These are phyloP conservation scores for Coniochaeta prunicola DNA, from an alignment of 2,329 filamentous ascomycete genomes.

Conservation along the genomic window DNA sequence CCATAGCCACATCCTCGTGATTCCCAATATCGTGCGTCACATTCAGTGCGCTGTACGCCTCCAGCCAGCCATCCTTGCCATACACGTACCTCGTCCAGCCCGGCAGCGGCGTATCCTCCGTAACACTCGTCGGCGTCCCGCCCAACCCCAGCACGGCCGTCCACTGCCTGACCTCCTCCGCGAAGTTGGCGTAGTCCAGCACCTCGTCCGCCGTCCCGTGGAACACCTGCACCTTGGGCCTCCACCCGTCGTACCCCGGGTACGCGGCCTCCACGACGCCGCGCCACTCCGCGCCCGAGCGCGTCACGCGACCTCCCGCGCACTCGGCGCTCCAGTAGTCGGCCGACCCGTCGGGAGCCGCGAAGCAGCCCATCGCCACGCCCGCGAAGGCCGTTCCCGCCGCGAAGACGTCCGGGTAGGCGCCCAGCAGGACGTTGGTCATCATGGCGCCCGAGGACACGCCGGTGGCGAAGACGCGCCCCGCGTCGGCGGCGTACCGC, in stretches of 20 bases:
- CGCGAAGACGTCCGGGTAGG: slow-evolving; percentile 42
- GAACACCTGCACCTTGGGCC: slow-evolving; percentile 46
- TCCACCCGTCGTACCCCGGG: slow-evolving; percentile 35
- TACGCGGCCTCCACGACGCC: slow-evolving; percentile 29
- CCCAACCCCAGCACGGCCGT: slow-evolving; percentile 15
- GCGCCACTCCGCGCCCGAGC: slow-evolving; percentile 21
- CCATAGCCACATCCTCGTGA: slow-evolving; percentile 26
- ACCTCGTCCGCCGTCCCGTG: slow-evolving; percentile 42
- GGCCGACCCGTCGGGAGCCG: slow-evolving; percentile 9
- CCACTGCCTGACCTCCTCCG: slow-evolving; percentile 28
- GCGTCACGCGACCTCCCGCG: slow-evolving; percentile 32
- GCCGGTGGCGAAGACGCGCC: slow-evolving; percentile 36
- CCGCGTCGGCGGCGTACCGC: slow-evolving; percentile 34
- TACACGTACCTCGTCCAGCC: slow-evolving; percentile 31
- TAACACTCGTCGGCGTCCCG: slow-evolving; percentile 17
- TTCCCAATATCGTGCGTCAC: slow-evolving; percentile 31
- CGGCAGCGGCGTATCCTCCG: slow-evolving; percentile 22
- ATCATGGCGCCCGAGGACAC: slow-evolving; percentile 31
- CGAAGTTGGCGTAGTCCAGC: slow-evolving; percentile 40
- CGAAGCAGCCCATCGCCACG: slow-evolving; percentile 37
- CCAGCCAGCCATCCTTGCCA: slow-evolving; percentile 26
- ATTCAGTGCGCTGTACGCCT: slow-evolving; percentile 29
- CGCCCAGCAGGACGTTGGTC: slow-evolving; percentile 39
- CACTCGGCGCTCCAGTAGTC: slow-evolving; percentile 42
- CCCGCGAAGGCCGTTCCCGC: slow-evolving; percentile 34